A percentile compares a stretch with the other conserved stretches of the same genome.
These are phyloP conservation scores for Xylaria longipes DNA, from an alignment of 495 filamentous ascomycete species.

Conservation along the genomic window DNA sequence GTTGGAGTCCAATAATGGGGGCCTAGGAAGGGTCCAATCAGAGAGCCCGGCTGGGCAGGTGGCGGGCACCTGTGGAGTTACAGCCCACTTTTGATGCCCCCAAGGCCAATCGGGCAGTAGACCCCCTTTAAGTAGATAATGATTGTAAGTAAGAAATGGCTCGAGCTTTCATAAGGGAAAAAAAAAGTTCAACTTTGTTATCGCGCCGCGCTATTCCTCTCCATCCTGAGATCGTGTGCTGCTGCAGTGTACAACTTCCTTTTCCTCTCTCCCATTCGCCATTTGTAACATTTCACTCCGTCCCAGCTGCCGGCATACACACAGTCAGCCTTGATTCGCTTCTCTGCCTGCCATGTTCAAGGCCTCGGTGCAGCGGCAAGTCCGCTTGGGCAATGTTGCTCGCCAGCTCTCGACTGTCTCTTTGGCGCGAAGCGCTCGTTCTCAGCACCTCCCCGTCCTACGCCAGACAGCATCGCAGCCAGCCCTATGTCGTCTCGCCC, in stretches of 20 bases:
- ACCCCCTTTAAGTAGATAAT: background rate
- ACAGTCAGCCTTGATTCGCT: background rate
- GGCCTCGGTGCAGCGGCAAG: conserved; percentile 40
- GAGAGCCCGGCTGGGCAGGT: background rate
- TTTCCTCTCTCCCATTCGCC: background rate
- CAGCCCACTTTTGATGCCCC: background rate
- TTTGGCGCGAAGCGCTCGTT: conserved; percentile 30
- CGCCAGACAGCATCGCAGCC: conserved; percentile 28
- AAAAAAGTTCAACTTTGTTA: conserved; percentile 18
- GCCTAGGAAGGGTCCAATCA: background rate
- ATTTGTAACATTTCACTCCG: background rate
- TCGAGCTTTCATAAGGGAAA: background rate
- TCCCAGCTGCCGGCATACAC: background rate
- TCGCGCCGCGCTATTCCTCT: conserved; percentile 11
- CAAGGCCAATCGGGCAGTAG: background rate
- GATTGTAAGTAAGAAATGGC: no score
- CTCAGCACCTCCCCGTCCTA: conserved; percentile 29
- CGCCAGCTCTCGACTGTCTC: conserved; percentile 35
- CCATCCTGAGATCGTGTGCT: background rate
- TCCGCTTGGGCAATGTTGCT: conserved; percentile 37
- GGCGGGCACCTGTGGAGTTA: background rate
- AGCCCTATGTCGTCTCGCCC: conserved; percentile 26
- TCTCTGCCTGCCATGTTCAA: conserved; percentile 33
- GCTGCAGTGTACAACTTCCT: background rate
- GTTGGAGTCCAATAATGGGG: no score